phyloP scores from a whole-genome alignment of 768 basidiomycete genomes.

The Boletus subparvulus region DNA sequence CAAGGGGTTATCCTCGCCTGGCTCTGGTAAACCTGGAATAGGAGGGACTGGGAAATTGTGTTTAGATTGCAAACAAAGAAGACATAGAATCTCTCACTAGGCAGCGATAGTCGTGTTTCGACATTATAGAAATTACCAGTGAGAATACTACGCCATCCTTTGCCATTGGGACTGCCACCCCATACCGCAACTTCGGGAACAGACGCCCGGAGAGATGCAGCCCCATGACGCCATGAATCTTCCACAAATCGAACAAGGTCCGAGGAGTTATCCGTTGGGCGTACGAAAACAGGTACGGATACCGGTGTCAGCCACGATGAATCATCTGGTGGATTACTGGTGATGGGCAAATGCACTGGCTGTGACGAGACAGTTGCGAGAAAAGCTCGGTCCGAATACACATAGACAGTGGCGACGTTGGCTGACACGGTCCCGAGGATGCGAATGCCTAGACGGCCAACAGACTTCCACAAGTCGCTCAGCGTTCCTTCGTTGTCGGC shows the following conservation, averaged over 20 bases:
- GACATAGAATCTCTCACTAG: slow-evolving; percentile 43
- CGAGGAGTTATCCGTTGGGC: slow-evolving; percentile 52
- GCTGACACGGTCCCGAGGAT: slow-evolving; percentile 57
- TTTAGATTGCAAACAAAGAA: slow-evolving; percentile 1
- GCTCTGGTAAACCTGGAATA: slow-evolving; percentile 64
- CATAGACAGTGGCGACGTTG: slow-evolving; percentile 47
- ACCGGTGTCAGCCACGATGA: slow-evolving; percentile 58
- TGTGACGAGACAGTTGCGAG: slow-evolving; percentile 50
- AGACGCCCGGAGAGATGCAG: slow-evolving; percentile 43
- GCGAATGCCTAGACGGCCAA: slow-evolving; percentile 68
- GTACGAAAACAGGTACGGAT: slow-evolving; percentile 49
- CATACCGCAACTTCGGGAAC: slow-evolving; percentile 45
- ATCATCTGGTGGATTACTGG: slow-evolving; percentile 36
- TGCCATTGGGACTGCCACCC: slow-evolving; percentile 47
- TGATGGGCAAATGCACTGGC: slow-evolving; percentile 57
- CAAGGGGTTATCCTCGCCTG: slow-evolving; percentile 49
- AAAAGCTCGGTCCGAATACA: slow-evolving; percentile 42
- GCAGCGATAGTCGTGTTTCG: slow-evolving; percentile 45
- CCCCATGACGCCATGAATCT: slow-evolving; percentile 58
- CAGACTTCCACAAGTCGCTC: slow-evolving; percentile 55
- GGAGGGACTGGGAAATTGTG: slow-evolving; percentile 50
- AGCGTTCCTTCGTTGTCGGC: slow-evolving; percentile 45
- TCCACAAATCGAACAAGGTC: slow-evolving; percentile 50
- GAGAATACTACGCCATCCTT: slow-evolving; percentile 47
- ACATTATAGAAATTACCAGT: slow-evolving; percentile 45